Percentiles rank a stretch among this genome's conserved stretches.
Evolutionary conservation across 2,329 filamentous ascomycete species (phyloP).

Genomic region (Fusarium setosum): DNA sequence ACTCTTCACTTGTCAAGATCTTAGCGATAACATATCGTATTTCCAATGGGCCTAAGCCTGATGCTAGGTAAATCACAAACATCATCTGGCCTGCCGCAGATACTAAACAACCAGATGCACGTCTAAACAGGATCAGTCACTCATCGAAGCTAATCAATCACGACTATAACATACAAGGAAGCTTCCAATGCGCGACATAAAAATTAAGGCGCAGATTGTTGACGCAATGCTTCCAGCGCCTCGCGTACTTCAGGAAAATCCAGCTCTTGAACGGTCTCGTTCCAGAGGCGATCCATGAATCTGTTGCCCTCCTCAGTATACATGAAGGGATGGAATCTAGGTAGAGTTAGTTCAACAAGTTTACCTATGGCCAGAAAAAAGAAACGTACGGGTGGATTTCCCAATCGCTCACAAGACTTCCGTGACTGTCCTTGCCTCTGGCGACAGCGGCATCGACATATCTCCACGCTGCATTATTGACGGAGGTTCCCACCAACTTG

Average conservation of each 20-base stretch:
- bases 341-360: neutral
- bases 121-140: no score
- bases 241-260: neutral
- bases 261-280: conserved; percentile 17
- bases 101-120: no score
- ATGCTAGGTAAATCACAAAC: no score
- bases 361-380: neutral
- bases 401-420: conserved; percentile 12
- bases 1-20: no score
- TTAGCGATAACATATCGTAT: no score
- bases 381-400: conserved; percentile 14
- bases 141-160: no score
- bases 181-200: no score
- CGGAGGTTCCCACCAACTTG: neutral
- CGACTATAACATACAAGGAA: no score
- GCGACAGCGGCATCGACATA: conserved; percentile 12
- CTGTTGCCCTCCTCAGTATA: conserved; percentile 4
- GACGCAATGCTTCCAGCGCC: neutral
- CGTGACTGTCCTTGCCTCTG: conserved; percentile 18
- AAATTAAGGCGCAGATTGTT: neutral
- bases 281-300: conserved; percentile 5
- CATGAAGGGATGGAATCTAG: conserved; percentile 7
- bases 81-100: no score
- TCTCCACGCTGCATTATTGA: conserved; percentile 15
- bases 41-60: no score